Evolutionary conservation across 2,329 filamentous ascomycete genomes (phyloP).

Genomic region (Metarhizium sp.): DNA sequence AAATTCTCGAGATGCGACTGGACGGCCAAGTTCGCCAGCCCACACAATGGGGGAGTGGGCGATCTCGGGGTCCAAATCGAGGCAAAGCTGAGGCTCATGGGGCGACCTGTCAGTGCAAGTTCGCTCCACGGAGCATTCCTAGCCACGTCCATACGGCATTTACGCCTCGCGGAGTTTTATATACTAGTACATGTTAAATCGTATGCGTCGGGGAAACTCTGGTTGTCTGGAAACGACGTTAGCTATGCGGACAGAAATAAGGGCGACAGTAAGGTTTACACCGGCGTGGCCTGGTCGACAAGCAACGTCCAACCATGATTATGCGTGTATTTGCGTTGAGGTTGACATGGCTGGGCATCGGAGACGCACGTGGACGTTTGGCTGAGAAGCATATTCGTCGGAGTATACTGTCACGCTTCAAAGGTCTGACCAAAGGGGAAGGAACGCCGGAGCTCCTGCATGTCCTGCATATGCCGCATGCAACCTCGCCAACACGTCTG

Average conservation of each 20-base stretch:
- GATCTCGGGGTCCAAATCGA: conserved; percentile 18
- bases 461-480: not conserved
- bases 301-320: not conserved
- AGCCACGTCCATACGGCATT: too few relatives aligned
- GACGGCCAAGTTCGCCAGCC: conserved; percentile 13
- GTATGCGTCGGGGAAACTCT: not conserved
- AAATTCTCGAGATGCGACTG: conserved; percentile 22
- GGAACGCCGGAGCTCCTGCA: not conserved
- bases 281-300: not conserved
- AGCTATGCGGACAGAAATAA: not conserved
- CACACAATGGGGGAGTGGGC: conserved; percentile 15
- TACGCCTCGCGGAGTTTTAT: too few relatives aligned
- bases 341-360: not conserved
- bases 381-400: not conserved
- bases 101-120: conserved; percentile 1
- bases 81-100: conserved; percentile 7
- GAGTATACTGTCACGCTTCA: not conserved
- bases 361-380: not conserved
- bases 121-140: not conserved
- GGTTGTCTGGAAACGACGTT: not conserved
- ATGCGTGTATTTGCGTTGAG: not conserved
- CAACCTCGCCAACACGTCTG: too few relatives aligned
- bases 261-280: not conserved
- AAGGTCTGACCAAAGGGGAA: not conserved
- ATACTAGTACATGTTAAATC: not conserved